Percentiles rank a stretch among this genome's conserved stretches.
phyloP scores from a whole-genome alignment of 192 early-diverging fungal genomes.

The Gonapodya sp. region DNA sequence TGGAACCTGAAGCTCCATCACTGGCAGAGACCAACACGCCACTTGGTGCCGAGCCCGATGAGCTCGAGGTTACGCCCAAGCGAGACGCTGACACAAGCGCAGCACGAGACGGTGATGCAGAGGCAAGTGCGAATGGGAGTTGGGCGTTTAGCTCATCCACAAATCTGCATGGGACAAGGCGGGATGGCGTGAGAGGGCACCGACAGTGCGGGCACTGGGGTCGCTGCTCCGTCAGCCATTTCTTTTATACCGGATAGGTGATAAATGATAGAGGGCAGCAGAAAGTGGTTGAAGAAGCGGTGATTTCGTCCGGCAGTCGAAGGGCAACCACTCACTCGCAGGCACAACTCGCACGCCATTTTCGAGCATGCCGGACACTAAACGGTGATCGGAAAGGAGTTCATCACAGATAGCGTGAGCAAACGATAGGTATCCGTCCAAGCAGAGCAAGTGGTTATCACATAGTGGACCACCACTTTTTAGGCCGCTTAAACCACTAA shows the following conservation, averaged over 20 bases:
- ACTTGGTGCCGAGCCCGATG: not conserved
- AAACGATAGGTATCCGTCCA: no score
- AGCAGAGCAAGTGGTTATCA: no score
- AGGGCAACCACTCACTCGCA: slow-evolving; percentile 19
- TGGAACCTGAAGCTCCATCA: not conserved
- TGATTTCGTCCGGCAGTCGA: not conserved
- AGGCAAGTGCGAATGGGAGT: slow-evolving; percentile 9
- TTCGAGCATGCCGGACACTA: slow-evolving; percentile 30
- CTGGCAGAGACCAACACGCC: no score
- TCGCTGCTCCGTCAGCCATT: slow-evolving; percentile 29
- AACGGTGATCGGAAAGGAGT: no score
- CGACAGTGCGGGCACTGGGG: slow-evolving; percentile 39
- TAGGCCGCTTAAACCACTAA: not conserved
- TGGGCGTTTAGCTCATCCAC: slow-evolving; percentile 27
- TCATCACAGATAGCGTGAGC: no score
- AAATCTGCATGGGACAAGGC: slow-evolving; percentile 36
- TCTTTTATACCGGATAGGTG: no score
- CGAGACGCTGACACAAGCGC: not conserved
- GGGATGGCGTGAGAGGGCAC: slow-evolving; percentile 11
- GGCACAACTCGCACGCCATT: slow-evolving; percentile 33
- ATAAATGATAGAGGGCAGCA: not conserved
- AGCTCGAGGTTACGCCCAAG: not conserved
- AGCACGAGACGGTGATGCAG: slow-evolving; percentile 5
- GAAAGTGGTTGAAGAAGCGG: not conserved
- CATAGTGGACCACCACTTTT: no score